Evolutionary conservation across 495 filamentous ascomycete species (phyloP), one percentile per base, ranked within the genome.

Genomic region (Acidomyces sp.): DNA sequence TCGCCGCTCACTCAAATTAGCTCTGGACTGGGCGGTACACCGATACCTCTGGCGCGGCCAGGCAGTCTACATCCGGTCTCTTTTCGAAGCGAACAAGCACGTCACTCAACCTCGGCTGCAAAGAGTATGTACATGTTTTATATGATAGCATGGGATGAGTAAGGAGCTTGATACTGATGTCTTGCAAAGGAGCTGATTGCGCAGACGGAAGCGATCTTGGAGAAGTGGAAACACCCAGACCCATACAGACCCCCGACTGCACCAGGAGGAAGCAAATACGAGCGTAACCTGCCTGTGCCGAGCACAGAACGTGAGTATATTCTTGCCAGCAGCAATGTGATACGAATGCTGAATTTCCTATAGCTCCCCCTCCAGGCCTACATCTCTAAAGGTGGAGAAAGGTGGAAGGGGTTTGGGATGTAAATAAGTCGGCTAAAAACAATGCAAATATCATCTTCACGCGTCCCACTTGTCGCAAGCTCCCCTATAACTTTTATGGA

Each of bases 211-310:
- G 77, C 78, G 41, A 55, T 93, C 39, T 61, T 99, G 45, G 76
- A 94, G 52, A 82, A 74, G 52, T 99, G 86, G 86, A 95, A 95
- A 61, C 92, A 99, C 56, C 90, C 90, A 2, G 90, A 99, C 57
- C 85, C 88, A 21, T 96, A 93, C 56, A 62, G 69, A 41, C 72
- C 77, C 34, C 90, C 90, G 6, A 88, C 85, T 13, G 88, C 90
- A 10, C 90, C 90, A 13, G 90, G 90, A 72, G 90, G 90, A 41
- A 93, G 85, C 40, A 96, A 96, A 70, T 96, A 80, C 62, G 90
- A 96, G 63, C 73, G 90, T 57, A 99, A 96, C 56, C 56, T 99
- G 30, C 85, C 85, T 17, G 67, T 69, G 37, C 86, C 74, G 18
- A 76, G 74, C 53, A 65, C 88, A 18, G 78, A 82, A 45, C 80